These are phyloP conservation scores for Lactifluus subvellereus DNA, from an alignment of 768 basidiomycete species.

Conservation along the genomic window DNA sequence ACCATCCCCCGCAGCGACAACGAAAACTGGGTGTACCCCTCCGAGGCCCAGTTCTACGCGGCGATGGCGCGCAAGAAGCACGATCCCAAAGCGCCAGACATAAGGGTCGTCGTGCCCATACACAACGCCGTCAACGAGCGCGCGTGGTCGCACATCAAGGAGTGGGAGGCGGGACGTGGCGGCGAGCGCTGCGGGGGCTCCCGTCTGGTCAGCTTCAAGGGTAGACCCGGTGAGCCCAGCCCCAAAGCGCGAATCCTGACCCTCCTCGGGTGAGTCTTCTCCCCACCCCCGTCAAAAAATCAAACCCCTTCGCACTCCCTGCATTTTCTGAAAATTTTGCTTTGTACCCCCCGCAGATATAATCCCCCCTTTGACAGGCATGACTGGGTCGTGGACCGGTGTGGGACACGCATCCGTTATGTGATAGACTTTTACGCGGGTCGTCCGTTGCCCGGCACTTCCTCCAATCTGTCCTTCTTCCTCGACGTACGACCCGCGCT, in stretches of 20 bases:
- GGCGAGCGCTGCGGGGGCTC: slow-evolving; percentile 77
- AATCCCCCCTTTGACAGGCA: slow-evolving; percentile 95
- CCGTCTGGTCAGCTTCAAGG: slow-evolving; percentile 86
- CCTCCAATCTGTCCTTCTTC: slow-evolving; percentile 73
- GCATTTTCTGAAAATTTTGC: too few species aligned
- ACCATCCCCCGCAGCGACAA: slow-evolving; percentile 75
- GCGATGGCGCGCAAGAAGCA: slow-evolving; percentile 96
- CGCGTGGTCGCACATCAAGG: slow-evolving; percentile 45
- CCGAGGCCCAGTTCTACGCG: slow-evolving; percentile 97
- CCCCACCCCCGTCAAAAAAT: neutral
- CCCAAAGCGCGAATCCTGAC: slow-evolving; percentile 78
- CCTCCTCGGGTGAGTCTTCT: slow-evolving; percentile 68
- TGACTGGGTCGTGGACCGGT: slow-evolving; percentile 95
- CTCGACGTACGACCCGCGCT: slow-evolving; percentile 92
- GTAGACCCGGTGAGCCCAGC: slow-evolving; percentile 72
- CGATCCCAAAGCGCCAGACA: slow-evolving; percentile 79
- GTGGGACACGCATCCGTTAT: slow-evolving; percentile 84
- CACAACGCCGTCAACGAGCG: slow-evolving; percentile 98
- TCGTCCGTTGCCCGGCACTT: slow-evolving; percentile 41
- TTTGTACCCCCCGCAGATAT: slow-evolving; percentile 49
- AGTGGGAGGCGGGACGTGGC: slow-evolving; percentile 64
- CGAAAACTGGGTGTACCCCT: slow-evolving; percentile 94
- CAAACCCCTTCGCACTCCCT: too few species aligned
- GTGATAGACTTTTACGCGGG: slow-evolving; percentile 99
- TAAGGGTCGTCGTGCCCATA: slow-evolving; percentile 94